Evolutionary conservation across 1,284 basidiomycete genomes (phyloP).

Genomic region (Sporisorium scitamineum): DNA sequence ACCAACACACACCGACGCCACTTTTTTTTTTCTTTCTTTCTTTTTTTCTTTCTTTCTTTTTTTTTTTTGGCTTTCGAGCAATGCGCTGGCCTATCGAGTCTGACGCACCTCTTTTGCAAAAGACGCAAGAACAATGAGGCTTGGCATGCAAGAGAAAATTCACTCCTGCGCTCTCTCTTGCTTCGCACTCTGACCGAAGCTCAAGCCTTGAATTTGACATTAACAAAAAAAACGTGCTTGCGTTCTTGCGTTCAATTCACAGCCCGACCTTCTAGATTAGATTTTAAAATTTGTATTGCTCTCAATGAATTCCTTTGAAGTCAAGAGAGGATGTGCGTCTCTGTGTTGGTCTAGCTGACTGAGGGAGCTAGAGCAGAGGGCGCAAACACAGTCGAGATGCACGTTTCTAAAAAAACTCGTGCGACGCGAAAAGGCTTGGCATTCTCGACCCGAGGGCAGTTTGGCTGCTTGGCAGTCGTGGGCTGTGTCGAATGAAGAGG

Average conservation of each 20-base stretch:
- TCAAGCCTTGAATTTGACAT: too few relatives aligned
- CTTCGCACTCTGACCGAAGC: too few relatives aligned
- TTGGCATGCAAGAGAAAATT: constrained; percentile 6
- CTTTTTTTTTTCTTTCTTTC: too few relatives aligned
- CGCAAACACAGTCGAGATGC: too few relatives aligned
- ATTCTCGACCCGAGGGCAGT: background rate
- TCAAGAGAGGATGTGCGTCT: background rate
- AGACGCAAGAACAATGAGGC: constrained; percentile 6
- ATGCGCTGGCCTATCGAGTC: too few relatives aligned
- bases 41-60: too few relatives aligned
- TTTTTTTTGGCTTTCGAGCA: too few relatives aligned
- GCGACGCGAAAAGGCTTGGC: background rate
- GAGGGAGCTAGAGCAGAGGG: too few relatives aligned
- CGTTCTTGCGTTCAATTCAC: background rate
- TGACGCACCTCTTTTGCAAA: background rate
- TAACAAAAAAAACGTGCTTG: background rate
- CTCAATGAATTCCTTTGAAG: too few relatives aligned
- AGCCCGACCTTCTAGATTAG: background rate
- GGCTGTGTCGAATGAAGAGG: too few relatives aligned
- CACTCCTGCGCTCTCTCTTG: background rate
- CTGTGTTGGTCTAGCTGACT: background rate
- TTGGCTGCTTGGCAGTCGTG: background rate
- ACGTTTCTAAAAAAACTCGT: too few relatives aligned
- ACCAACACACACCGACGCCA: background rate
- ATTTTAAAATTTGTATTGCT: background rate